Evolutionary conservation across 1,139 yeast species (phyloP), one percentile per base, ranked within the genome.

Genomic region (Blastobotrys arbuscula): DNA sequence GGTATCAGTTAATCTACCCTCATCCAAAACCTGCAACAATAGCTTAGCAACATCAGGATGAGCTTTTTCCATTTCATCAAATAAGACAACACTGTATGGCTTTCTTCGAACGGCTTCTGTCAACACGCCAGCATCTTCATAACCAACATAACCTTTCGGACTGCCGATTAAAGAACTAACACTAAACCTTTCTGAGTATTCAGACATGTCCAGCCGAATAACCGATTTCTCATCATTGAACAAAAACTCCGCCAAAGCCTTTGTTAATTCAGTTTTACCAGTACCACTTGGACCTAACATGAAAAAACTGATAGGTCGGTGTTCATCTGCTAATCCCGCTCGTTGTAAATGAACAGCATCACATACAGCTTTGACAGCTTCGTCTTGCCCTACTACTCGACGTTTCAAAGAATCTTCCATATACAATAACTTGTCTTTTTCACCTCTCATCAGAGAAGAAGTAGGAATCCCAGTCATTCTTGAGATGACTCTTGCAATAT

Each of bases 221-320:
- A 92, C 90, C 6, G 96, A 79, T 42, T 80, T 76, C 59, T 86
- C 89, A 65, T 90, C 92, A 62, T 89, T 92, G 68, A 92, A 92
- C 58, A 92, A 70, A 59, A 92, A 92, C 59, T 88, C 89, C 1
- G 97, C 96, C 52, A 92, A 76, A 0, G 94, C 81, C 66, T 92
- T 92, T 7, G 97, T 89, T 48, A 92, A 75, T 65, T 90, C 97
- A 0, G 98, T 92, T 67, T 92, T 92, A 69, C 98, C 98, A 0
- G 97, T 90, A 69, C 98, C 98, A 0, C 97, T 90, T 38, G 97
- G 97, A 18, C 98, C 98, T 56, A 92, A 73, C 83, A 92, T 83
- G 66, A 92, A 92, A 49, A 95, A 85, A 1, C 97, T 97, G 61
- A 90, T 90, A 2, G 98, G 98, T 53, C 97, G 78, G 66, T 85